Base-by-base conservation (phyloP, 495 filamentous ascomycete species). In the Penicillium cosmopolitanum region DNA sequence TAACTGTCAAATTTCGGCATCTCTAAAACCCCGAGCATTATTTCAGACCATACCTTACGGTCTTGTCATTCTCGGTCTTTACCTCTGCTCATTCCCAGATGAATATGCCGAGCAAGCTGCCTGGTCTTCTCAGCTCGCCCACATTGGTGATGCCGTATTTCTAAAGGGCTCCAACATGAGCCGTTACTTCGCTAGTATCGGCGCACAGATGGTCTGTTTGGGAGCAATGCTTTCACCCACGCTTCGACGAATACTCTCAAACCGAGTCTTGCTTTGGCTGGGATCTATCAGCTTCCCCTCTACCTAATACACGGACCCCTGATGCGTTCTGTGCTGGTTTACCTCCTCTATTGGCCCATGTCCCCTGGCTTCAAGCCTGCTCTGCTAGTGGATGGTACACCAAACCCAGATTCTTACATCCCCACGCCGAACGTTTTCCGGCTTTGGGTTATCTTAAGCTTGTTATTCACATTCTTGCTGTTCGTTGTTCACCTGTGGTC, bases 291-390 rank as follows among this genome's bases (percentile, higher is more conserved):
- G 57, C 15, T 68, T 46, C 63, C 66, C 1, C 44, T 68, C 4
- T 68, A 68, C 40, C 51, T 68, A 1, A 9, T 68, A 13, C 66
- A 66, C 48, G 57, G 59, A 13, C 60, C 63, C 4, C 35, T 66
- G 1, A 68, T 68, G 28, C 60, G 66, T 19, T 63, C 66, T 0
- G 57, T 66, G 4, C 33, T 68, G 8, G 58, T 60, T 8, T 60
- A 60, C 16, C 52, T 60, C n/a, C 19, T 60, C n/a, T 60, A 60
- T 36, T 19, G 55, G 10, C 58, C 58, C 6, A 56, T 60, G 58
- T 25, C 58, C 6, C 13, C 56, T 19, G 52, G 51, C 6, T 60
- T 55, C 12, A 33, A 51, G 35, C 52, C 58, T 28, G 23, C 21
- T 7, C 18, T 50, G n/a, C 46, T 23, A 34, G 33, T 44, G 3